Base-by-base conservation (phyloP, 1,284 basidiomycete species). In the Ustilago shanxiensis region DNA sequence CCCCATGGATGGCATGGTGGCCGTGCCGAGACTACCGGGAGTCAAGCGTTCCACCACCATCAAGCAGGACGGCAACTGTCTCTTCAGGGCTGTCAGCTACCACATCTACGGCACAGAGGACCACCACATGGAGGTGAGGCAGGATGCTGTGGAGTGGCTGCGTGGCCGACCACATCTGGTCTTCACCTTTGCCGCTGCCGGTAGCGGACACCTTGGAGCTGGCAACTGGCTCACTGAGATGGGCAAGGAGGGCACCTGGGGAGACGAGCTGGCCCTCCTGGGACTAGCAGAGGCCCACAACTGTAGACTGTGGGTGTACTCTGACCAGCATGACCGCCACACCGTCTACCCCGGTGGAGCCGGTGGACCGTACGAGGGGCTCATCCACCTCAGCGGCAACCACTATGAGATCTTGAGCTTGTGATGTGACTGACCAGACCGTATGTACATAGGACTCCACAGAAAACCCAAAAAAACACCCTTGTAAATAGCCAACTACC, bases 361-460 rank as follows among this genome's bases (percentile, higher is more conserved):
- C 39, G 13, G 39, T 41, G 39, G 39, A 20, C 39, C 39, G 6
- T 41, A 41, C n/a, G 4, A 18, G 39, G 39, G 39, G 39, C 39
- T 41, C 39, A 41, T 41, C 39, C 39, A 41, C 39, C 16, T 41
- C 9, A 16, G 39, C 18, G 39, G 39, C 39, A 41, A 41, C 39
- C 39, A 41, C 39, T 41, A 41, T 41, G 39, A 41, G 39, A 20
- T 41, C n/a, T 16, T 41, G 39, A 41, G 16, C 39, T 6, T 41
- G 39, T 41, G 39, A 41, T 41, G 39, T 41, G 39, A 41, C n/a
- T 41, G 39, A 41, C 39, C 13, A 7, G 39, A 41, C 39, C 18
- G 39, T 41, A 41, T 41, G 39, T 41, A 41, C 39, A 41, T 41
- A 41, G 39, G 39, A 41, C 39, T 41, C 39, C n/a, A 41, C 39